Evolutionary conservation across 169 alveolate genomes (phyloP).

Genomic region (Plasmodium falciparum): DNA sequence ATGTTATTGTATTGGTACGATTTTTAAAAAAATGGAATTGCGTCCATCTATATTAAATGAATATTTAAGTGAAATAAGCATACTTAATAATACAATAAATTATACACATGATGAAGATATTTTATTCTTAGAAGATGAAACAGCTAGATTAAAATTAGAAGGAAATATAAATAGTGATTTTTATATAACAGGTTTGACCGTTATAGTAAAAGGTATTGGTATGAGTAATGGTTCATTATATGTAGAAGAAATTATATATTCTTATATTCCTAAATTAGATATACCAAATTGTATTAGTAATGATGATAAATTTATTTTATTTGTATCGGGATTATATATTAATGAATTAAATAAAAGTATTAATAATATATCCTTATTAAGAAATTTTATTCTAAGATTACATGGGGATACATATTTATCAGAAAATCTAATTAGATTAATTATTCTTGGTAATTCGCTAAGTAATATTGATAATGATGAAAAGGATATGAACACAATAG

Average conservation of each 20-base stretch:
- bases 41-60: slow-evolving; percentile 82
- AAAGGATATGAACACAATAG: slow-evolving; percentile 36
- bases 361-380: slow-evolving; percentile 38
- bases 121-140: slow-evolving; percentile 68
- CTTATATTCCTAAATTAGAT: slow-evolving; percentile 50
- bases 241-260: slow-evolving; percentile 71
- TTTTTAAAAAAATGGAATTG: slow-evolving; percentile 81
- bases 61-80: slow-evolving; percentile 56
- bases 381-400: slow-evolving; percentile 62
- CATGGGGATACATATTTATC: slow-evolving; percentile 51
- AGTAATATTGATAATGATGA: slow-evolving; percentile 42
- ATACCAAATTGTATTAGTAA: slow-evolving; percentile 37
- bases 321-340: slow-evolving; percentile 71
- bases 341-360: slow-evolving; percentile 36
- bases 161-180: slow-evolving; percentile 68
- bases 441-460: slow-evolving; percentile 77
- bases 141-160: slow-evolving; percentile 74
- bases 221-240: slow-evolving; percentile 74
- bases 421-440: slow-evolving; percentile 69
- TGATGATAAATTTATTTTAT: slow-evolving; percentile 60
- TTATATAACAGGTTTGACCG: slow-evolving; percentile 53
- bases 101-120: slow-evolving; percentile 60
- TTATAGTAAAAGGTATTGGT: slow-evolving; percentile 51
- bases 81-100: slow-evolving; percentile 11
- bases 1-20: slow-evolving; percentile 81